Evolutionary conservation across 768 basidiomycete genomes (phyloP).

Genomic region (Leucocoprinus leucothites): DNA sequence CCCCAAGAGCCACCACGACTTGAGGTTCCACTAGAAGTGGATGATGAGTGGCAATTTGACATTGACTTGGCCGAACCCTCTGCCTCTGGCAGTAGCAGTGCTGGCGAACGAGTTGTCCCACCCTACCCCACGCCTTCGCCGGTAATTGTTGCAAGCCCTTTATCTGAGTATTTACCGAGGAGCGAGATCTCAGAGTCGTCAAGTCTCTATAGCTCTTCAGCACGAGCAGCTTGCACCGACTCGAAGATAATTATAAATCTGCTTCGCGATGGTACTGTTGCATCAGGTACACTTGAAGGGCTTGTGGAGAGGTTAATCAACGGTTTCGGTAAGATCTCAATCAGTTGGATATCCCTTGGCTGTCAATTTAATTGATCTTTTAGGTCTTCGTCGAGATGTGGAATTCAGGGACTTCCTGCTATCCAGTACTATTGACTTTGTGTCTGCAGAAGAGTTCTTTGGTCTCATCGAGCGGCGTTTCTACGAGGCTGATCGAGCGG

Average conservation of each 20-base stretch:
- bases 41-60: too few species aligned
- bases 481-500: too few species aligned
- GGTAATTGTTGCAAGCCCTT: too few species aligned
- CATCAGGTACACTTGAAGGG: slow-evolving; percentile 40
- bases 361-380: neutral
- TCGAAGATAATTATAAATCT: neutral
- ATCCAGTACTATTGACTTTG: slow-evolving; percentile 39
- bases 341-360: neutral
- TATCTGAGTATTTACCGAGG: too few species aligned
- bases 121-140: too few species aligned
- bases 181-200: too few species aligned
- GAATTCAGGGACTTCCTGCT: slow-evolving; percentile 33
- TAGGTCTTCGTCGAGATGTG: slow-evolving; percentile 29
- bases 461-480: too few species aligned
- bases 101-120: too few species aligned
- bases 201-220: neutral
- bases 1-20: too few species aligned
- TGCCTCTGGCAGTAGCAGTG: too few species aligned
- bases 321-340: slow-evolving; percentile 27
- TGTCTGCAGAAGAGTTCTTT: slow-evolving; percentile 33
- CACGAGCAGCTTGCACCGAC: neutral
- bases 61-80: too few species aligned
- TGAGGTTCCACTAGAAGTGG: too few species aligned
- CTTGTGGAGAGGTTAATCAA: slow-evolving; percentile 36
- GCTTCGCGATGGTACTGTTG: slow-evolving; percentile 17